Evolutionary conservation across 164 flowering plant species (phyloP).

Genomic region (Magnolia sinica): DNA sequence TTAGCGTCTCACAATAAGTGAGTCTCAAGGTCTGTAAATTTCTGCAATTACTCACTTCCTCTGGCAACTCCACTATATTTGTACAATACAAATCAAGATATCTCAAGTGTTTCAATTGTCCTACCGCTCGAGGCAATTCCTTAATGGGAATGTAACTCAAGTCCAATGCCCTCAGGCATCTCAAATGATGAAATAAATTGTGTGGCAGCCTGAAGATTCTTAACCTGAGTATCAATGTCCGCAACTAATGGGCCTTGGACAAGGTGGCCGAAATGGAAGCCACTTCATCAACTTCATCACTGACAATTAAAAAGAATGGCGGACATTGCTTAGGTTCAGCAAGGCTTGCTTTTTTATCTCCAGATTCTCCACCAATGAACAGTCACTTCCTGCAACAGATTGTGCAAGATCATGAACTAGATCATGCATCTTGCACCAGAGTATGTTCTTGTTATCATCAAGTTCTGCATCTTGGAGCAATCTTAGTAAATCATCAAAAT

Average conservation of each 20-base stretch:
- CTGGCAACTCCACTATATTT: no score
- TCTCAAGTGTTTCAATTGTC: no score
- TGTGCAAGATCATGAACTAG: slow-evolving; percentile 8
- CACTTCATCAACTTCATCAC: not conserved
- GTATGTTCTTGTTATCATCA: not conserved
- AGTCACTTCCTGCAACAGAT: not conserved
- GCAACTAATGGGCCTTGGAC: not conserved
- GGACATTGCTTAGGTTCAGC: no score
- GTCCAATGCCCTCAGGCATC: not conserved
- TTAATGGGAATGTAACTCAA: not conserved
- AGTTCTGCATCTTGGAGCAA: slow-evolving; percentile 18
- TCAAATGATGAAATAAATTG: no score
- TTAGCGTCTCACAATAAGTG: not conserved
- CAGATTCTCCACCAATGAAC: not conserved
- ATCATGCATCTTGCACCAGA: slow-evolving; percentile 12
- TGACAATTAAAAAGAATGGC: not conserved
- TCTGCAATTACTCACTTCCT: not conserved
- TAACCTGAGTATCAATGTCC: not conserved
- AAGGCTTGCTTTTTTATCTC: no score
- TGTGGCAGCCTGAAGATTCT: no score
- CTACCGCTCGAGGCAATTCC: not conserved
- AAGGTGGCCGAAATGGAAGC: not conserved
- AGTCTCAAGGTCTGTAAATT: not conserved
- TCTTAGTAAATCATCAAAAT: slow-evolving; percentile 6
- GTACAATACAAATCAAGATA: no score